Conservation (phyloP, 2,329 filamentous ascomycete genomes). For the Penicillium olsonii region DNA sequence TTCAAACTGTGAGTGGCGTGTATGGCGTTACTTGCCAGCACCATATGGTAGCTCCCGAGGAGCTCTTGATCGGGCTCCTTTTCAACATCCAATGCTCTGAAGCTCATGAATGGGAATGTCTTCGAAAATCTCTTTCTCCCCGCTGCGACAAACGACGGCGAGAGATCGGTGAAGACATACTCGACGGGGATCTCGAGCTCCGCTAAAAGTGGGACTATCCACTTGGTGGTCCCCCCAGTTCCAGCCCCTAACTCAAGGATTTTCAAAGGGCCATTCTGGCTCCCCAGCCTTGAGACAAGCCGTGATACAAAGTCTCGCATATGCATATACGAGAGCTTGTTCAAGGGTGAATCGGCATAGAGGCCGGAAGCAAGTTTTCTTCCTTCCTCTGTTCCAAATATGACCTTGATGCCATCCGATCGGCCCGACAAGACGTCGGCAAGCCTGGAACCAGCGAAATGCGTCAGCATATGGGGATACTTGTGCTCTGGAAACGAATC, state of each 20-base stretch:
- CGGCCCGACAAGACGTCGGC: not conserved
- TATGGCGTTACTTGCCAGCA: constrained; percentile 35
- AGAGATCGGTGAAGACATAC: constrained; percentile 43
- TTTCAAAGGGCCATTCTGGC: constrained; percentile 1
- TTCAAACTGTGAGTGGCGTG: constrained; percentile 32
- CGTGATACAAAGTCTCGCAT: not conserved
- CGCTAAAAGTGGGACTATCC: constrained; percentile 24
- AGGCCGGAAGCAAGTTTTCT: not conserved
- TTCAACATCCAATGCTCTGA: constrained; percentile 35
- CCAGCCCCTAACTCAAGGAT: constrained; percentile 38
- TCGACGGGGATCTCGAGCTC: constrained; percentile 27
- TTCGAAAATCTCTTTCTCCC: constrained; percentile 30
- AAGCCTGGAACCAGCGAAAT: not conserved
- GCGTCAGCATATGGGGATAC: not conserved
- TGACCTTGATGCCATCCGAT: not conserved
- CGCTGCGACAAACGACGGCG: constrained; percentile 33
- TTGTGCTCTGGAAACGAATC: not conserved
- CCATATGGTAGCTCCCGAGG: constrained; percentile 20
- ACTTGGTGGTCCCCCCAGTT: constrained; percentile 38
- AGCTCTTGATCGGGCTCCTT: constrained; percentile 24
- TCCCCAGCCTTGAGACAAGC: not conserved
- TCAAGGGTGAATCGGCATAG: not conserved
- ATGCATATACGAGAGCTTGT: constrained; percentile 22
- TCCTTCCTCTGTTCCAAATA: not conserved
- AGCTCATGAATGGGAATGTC: constrained; percentile 33